Evolutionary conservation across 345 rosid genomes (phyloP).

Genomic region (Boechera divaricarpa): DNA sequence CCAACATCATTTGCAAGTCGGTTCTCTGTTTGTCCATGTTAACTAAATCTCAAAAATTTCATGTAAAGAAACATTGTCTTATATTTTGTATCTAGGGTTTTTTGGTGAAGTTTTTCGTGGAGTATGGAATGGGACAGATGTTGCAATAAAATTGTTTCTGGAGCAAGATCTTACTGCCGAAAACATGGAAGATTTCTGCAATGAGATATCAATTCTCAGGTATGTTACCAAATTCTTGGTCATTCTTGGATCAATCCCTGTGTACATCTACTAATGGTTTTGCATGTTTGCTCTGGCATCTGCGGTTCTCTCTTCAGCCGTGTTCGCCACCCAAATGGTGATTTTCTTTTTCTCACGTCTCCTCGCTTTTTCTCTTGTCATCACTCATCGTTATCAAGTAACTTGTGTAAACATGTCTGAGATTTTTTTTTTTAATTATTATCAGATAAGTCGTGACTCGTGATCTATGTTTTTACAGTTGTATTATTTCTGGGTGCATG

Average conservation of each 20-base stretch:
- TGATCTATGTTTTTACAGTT: constrained; percentile 59
- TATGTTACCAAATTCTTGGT: constrained; percentile 38
- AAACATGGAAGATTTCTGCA: constrained; percentile 98
- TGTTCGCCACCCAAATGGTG: constrained; percentile 98
- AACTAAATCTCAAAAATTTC: constrained; percentile 6
- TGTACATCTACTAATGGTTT: constrained; percentile 47
- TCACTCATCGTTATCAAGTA: constrained; percentile 1
- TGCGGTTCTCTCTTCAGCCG: constrained; percentile 66
- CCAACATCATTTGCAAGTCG: constrained; percentile 5
- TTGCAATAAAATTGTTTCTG: constrained; percentile 94
- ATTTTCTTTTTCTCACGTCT: constrained; percentile 12
- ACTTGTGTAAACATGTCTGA: constrained; percentile 24
- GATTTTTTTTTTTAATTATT: constrained; percentile 21
- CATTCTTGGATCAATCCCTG: constrained; percentile 39
- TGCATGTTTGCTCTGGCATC: constrained; percentile 42
- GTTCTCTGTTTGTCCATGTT: background rate
- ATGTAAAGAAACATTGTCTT: constrained; percentile 1
- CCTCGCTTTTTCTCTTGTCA: background rate
- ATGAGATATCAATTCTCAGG: constrained; percentile 98
- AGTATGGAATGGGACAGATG: constrained; percentile 98
- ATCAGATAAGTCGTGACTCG: background rate
- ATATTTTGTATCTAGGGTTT: constrained; percentile 58
- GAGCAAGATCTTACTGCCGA: constrained; percentile 99
- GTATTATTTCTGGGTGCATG: constrained; percentile 98
- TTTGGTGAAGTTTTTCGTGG: constrained; percentile 99